phyloP scores from a whole-genome alignment of 192 early-diverging fungal species.

The Podila minutissima region DNA sequence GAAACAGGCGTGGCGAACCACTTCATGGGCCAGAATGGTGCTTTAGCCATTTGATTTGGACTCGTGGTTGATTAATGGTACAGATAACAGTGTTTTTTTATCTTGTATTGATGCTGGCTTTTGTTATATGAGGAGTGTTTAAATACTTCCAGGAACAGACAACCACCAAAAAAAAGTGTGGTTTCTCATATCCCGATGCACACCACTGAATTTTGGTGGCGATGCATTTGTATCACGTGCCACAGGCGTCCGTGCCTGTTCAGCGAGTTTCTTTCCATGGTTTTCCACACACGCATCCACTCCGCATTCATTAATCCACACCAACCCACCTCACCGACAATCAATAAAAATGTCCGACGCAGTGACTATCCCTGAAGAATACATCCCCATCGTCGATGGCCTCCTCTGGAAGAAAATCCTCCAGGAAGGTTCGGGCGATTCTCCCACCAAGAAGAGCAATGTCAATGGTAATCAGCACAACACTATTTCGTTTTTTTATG shows the following conservation, averaged over 20 bases:
- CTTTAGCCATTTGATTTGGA: background rate
- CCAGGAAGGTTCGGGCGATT: conserved; percentile 47
- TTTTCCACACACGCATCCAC: background rate
- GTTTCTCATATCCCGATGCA: background rate
- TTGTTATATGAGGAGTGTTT: too few species aligned
- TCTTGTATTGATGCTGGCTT: background rate
- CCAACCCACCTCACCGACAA: background rate
- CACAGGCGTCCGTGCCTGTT: background rate
- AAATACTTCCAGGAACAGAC: too few species aligned
- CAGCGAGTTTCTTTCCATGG: background rate
- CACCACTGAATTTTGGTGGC: background rate
- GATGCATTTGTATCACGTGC: background rate
- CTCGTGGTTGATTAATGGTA: background rate
- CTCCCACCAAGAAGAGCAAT: conserved; percentile 23
- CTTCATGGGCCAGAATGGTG: background rate
- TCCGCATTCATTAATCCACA: conserved; percentile 1
- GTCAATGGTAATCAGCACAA: conserved; percentile 21
- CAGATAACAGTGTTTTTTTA: too few species aligned
- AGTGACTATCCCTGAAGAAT: conserved; percentile 46
- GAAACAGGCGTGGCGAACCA: background rate
- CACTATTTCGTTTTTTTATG: background rate
- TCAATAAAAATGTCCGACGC: conserved; percentile 33
- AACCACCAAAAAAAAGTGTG: background rate
- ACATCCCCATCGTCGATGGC: conserved; percentile 45
- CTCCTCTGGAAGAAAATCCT: conserved; percentile 51